phyloP scores from a whole-genome alignment of 805 yeast genomes.

The Starmera dryadoides region DNA sequence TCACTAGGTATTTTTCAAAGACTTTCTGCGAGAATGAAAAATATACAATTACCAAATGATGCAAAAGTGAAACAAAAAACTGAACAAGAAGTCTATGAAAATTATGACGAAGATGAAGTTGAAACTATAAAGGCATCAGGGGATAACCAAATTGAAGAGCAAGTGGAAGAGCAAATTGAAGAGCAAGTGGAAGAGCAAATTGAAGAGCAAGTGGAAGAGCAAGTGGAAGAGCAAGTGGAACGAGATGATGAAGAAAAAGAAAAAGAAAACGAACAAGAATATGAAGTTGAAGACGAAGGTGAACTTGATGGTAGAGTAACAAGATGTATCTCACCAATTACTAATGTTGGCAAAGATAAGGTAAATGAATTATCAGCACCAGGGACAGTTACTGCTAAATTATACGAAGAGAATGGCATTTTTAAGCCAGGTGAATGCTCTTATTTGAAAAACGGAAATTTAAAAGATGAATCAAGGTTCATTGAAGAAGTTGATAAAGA shows the following conservation, averaged over 20 bases:
- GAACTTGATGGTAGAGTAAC: background rate
- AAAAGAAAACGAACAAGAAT: too few species aligned
- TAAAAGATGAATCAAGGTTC: background rate
- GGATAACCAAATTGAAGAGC: too few species aligned
- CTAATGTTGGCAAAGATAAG: too few species aligned
- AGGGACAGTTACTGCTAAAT: slow-evolving; percentile 2
- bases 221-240: too few species aligned
- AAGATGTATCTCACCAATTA: background rate
- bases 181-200: too few species aligned
- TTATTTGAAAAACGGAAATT: too few species aligned
- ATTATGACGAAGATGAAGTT: background rate
- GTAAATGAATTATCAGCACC: slow-evolving; percentile 1
- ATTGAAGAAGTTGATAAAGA: background rate
- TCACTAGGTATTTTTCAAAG: background rate
- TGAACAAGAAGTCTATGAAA: background rate
- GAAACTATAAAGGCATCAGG: background rate
- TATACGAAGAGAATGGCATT: slow-evolving; percentile 1
- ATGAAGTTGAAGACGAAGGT: background rate
- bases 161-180: too few species aligned
- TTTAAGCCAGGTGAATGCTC: background rate
- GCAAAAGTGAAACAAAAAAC: background rate
- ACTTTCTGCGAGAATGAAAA: background rate
- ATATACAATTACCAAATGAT: background rate
- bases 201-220: background rate
- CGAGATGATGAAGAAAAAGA: too few species aligned